Evolutionary conservation across 495 filamentous ascomycete species (phyloP).

Genomic region (Elaphomyces granulatus): DNA sequence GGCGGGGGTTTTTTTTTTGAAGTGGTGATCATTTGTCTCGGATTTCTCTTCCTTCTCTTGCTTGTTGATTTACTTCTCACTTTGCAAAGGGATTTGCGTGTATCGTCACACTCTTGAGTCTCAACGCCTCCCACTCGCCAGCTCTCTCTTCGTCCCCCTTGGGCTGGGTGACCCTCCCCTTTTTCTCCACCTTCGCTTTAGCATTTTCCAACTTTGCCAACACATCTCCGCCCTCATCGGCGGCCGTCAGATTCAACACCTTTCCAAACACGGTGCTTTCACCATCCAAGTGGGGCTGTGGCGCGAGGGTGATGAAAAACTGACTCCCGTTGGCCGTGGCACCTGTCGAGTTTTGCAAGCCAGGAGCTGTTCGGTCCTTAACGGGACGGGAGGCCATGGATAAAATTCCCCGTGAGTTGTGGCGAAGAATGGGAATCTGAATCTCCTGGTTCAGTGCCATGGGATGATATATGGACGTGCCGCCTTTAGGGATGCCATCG

Average conservation of each 20-base stretch:
- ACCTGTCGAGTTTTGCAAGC: slow-evolving; percentile 33
- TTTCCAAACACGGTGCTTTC: slow-evolving; percentile 89
- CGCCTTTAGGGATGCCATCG: slow-evolving; percentile 53
- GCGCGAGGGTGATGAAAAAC: slow-evolving; percentile 81
- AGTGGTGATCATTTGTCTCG: not conserved
- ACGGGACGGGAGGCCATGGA: slow-evolving; percentile 78
- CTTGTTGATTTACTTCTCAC: slow-evolving; percentile 22
- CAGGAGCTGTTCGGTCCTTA: slow-evolving; percentile 40
- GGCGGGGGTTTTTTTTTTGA: not conserved
- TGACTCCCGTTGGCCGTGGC: slow-evolving; percentile 81
- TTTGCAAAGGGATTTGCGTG: slow-evolving; percentile 88
- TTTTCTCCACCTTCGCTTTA: slow-evolving; percentile 79
- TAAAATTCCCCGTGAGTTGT: slow-evolving; percentile 75
- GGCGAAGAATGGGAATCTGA: slow-evolving; percentile 56
- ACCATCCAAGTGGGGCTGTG: slow-evolving; percentile 84
- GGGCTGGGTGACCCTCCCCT: slow-evolving; percentile 52
- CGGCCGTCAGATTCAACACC: slow-evolving; percentile 38
- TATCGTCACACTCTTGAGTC: slow-evolving; percentile 64
- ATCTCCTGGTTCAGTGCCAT: slow-evolving; percentile 83
- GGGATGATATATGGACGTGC: slow-evolving; percentile 70
- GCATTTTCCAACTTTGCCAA: slow-evolving; percentile 54
- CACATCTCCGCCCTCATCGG: slow-evolving; percentile 32
- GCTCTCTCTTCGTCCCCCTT: slow-evolving; percentile 31
- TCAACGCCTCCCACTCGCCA: slow-evolving; percentile 35
- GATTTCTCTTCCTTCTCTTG: too few relatives aligned